Conservation (phyloP, 495 filamentous ascomycete species). For the Penicillium verhagenii region DNA sequence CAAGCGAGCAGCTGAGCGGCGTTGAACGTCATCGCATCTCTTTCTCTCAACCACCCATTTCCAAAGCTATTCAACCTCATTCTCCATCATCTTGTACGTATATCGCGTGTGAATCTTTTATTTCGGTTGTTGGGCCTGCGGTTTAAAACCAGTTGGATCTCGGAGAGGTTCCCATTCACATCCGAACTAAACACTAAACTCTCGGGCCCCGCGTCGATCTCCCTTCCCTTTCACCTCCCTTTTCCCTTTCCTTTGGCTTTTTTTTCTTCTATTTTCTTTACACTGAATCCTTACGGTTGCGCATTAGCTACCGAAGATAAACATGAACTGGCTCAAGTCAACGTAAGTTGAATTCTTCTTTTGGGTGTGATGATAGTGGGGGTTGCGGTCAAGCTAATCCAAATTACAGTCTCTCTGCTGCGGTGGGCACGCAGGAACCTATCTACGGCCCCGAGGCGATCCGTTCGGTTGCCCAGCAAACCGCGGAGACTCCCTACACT, state of each 20-base stretch:
- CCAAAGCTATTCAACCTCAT: neutral
- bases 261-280: slow-evolving; percentile 12
- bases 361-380: neutral
- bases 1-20: slow-evolving; percentile 23
- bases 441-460: slow-evolving; percentile 92
- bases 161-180: slow-evolving; percentile 17
- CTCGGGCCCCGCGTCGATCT: slow-evolving; percentile 35
- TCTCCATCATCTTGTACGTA: neutral
- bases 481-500: slow-evolving; percentile 75
- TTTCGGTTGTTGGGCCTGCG: neutral
- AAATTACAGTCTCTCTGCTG: slow-evolving; percentile 71
- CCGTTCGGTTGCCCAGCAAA: slow-evolving; percentile 77
- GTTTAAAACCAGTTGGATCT: neutral
- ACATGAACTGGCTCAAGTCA: slow-evolving; percentile 72
- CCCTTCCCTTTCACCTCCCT: slow-evolving; percentile 21
- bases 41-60: neutral
- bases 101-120: neutral
- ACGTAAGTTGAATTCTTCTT: slow-evolving; percentile 48
- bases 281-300: neutral
- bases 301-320: slow-evolving; percentile 8
- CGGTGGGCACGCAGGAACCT: slow-evolving; percentile 93
- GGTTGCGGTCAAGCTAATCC: slow-evolving; percentile 22
- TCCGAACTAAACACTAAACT: slow-evolving; percentile 29
- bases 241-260: slow-evolving; percentile 17
- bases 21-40: slow-evolving; percentile 24